Base-by-base conservation (phyloP, 768 basidiomycete genomes). In the Wakefieldia striispora region DNA sequence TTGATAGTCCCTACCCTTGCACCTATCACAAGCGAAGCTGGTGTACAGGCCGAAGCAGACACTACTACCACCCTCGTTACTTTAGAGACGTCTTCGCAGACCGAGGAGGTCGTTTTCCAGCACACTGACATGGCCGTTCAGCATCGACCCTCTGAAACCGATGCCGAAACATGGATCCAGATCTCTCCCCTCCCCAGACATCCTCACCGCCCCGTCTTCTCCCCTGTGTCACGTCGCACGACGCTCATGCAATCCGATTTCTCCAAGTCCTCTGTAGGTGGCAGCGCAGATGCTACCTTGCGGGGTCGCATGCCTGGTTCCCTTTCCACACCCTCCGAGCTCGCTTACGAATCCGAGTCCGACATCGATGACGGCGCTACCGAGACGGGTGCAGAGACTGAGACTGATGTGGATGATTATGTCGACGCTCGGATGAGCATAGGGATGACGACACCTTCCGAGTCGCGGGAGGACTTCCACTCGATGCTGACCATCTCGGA, bases 391-490 rank as follows among this genome's bases (percentile, higher is more conserved):
- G 76, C 77, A 1, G 86, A 83, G 43, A 79, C 80, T 0, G 86
- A 86, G 50, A 82, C 82, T 0, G 88, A 88, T 37, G 67, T 63
- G 29, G 88, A 84, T 16, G 82, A 91, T 50, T 92, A 88, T 58
- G 75, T 84, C 1, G 92, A 95, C 53, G 82, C 92, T 2, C 73
- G 83, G 39, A 83, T 85, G 62, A 91, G 77, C 34, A 66, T 81
- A 21, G 71, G 71, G 11, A 72, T 79, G 56, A 75, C 80, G 66
- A 83, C 83, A 1, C 87, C 90, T 4, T 82, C 81, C 4, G 78
- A 78, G 50, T 86, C 86, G 43, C 71, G 70, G 26, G 82, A 87
- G 31, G 86, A 88, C 57, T 89, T 89, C 79, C 82, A 91, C 62
- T 90, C 86, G 6, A 72, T 86, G 64, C 68, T 81, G 73, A 88